Evolutionary conservation across 2,329 filamentous ascomycete genomes (phyloP), one percentile per base, ranked within the genome.

Genomic region (Xylariaceae sp.): DNA sequence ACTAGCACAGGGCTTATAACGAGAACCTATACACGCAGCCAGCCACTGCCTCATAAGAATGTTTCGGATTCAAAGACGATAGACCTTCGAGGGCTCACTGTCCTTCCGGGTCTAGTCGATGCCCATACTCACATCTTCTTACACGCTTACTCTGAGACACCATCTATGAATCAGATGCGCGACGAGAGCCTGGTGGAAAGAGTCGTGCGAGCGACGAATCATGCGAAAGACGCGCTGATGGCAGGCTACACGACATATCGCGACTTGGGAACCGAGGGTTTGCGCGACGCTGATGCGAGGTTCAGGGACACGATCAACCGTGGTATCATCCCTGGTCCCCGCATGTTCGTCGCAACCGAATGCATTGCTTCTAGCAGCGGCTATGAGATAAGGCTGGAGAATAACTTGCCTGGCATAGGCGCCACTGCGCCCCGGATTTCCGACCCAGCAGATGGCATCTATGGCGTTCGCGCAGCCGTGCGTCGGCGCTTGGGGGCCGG

Each of bases 221-320:
- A 84, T 60, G 77, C 77, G 58, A 79, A 79, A 40, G 74, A 76
- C 0, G 83, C 81, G 1, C 73, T 87, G 8, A 70, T 81, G 17
- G 81, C 83, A 0, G 84, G 84, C 6, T 86, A 82, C 72, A 87
- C 82, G 0, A 85, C 82, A 2, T 84, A 84, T 67, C 75, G 82
- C 39, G 82, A 85, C 65, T 74, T 85, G 0, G 81, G 82, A 12
- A 82, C 80, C 3, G 82, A 85, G 64, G 76, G 77, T 0, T 74
- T 84, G 57, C 72, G 75, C 24, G 76, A 79, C 33, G 76, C 77
- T 24, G 82, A 85, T 66, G 76, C 76, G 34, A 77, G 77, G 51
- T 68, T 85, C 3, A 76, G 82, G 8, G 80, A 85, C 66, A 76
- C 78, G 29, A 77, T 85, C 64, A 82, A 82, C 59, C 78, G 82